Evolutionary conservation across 2,329 filamentous ascomycete species (phyloP).

Genomic region (Penicillium griseofulvum): DNA sequence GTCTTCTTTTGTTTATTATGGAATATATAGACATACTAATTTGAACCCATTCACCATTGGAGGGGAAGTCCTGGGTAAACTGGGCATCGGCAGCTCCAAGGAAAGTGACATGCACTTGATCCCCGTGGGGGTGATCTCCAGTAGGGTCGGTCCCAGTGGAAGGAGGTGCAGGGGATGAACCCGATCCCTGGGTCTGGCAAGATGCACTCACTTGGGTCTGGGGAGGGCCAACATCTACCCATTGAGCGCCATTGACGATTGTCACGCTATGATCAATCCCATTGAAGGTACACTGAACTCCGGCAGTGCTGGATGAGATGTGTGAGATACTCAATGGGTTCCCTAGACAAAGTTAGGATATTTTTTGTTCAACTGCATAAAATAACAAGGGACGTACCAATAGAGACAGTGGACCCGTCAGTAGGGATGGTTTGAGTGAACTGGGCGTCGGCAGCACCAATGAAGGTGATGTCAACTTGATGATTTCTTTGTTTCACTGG

Average conservation of each 20-base stretch:
- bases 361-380: not conserved
- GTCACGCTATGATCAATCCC: constrained; percentile 25
- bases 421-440: constrained; percentile 11
- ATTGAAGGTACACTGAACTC: constrained; percentile 24
- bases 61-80: constrained; percentile 1
- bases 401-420: constrained; percentile 6
- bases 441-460: constrained; percentile 13
- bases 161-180: not conserved
- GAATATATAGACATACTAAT: constrained; percentile 9
- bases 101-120: constrained; percentile 1
- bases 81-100: constrained; percentile 4
- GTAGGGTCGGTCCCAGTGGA: not conserved
- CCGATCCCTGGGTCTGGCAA: not conserved
- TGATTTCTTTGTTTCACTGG: not conserved
- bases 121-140: not conserved
- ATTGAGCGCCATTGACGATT: constrained; percentile 17
- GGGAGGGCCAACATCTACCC: constrained; percentile 29
- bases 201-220: constrained; percentile 24
- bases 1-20: not conserved
- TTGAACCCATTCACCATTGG: not conserved
- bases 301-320: constrained; percentile 19
- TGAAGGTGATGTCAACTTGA: constrained; percentile 8
- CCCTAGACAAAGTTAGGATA: not conserved
- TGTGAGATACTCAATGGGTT: constrained; percentile 23
- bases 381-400: not conserved